Conservation (phyloP, 352 stramenopile genomes). For the Achlya hypogyna region DNA sequence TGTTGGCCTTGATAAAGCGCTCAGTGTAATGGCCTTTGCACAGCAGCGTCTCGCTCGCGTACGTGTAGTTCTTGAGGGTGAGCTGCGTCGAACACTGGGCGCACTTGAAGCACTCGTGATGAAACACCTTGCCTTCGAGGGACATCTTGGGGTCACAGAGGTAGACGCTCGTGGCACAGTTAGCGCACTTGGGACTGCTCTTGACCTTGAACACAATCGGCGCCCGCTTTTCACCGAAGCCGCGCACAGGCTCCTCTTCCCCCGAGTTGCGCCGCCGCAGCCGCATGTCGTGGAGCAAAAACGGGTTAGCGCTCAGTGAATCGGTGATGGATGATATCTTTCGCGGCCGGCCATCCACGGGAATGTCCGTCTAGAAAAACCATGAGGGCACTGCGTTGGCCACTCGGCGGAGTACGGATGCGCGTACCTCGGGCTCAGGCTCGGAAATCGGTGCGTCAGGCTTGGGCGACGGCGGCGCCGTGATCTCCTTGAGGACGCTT, state of each 20-base stretch:
- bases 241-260: not conserved
- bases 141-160: constrained; percentile 23
- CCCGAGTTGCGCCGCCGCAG: not conserved
- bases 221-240: not conserved
- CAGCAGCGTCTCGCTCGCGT: constrained; percentile 19
- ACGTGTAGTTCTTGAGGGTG: constrained; percentile 26
- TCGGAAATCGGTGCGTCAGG: too few relatives aligned
- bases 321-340: constrained; percentile 11
- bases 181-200: constrained; percentile 17
- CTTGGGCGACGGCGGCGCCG: not conserved
- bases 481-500: constrained; percentile 14
- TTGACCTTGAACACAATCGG: constrained; percentile 14
- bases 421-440: not conserved
- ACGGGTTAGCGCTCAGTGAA: constrained; percentile 10
- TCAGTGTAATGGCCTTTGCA: constrained; percentile 28
- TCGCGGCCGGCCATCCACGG: not conserved
- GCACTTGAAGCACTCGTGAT: constrained; percentile 27
- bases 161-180: constrained; percentile 22
- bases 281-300: not conserved
- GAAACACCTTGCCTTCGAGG: constrained; percentile 23
- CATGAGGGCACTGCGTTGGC: not conserved
- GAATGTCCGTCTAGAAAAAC: not conserved
- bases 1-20: constrained; percentile 22
- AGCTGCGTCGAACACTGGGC: constrained; percentile 24
- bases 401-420: not conserved